Evolutionary conservation across 176 grass and related monocot genomes (phyloP).

Genomic region (Eragrostis nindensis): DNA sequence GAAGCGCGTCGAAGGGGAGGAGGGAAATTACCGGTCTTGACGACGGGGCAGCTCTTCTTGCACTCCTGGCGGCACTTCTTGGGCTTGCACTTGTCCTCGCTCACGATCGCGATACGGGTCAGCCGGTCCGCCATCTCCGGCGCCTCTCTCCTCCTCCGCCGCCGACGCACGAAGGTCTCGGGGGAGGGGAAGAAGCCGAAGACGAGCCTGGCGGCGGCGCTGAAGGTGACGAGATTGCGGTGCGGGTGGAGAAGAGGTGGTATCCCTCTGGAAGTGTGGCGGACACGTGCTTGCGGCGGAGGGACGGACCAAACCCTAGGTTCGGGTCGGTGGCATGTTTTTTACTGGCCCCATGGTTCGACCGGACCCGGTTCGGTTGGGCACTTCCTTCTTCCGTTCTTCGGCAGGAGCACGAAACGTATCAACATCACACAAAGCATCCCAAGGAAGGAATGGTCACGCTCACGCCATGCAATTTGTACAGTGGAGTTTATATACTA

Average conservation of each 20-base stretch:
- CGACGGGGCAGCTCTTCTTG: constrained; percentile 98
- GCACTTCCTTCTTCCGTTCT: too few relatives aligned
- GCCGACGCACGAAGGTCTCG: constrained; percentile 5
- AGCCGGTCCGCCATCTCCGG: constrained; percentile 77
- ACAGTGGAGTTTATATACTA: too few relatives aligned
- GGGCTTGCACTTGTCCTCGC: constrained; percentile 88
- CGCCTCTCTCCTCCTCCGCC: background rate
- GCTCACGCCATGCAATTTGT: too few relatives aligned
- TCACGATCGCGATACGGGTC: constrained; percentile 91
- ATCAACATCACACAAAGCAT: too few relatives aligned
- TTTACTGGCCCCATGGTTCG: background rate
- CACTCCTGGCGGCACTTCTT: constrained; percentile 99
- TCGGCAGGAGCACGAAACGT: background rate
- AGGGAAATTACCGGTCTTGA: constrained; percentile 68
- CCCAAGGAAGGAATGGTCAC: too few relatives aligned
- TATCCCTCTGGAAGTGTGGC: constrained; percentile 38
- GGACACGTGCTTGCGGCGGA: constrained; percentile 37
- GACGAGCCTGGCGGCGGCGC: constrained; percentile 38
- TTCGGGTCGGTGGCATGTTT: background rate
- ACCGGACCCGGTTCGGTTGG: background rate
- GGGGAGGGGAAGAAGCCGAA: background rate
- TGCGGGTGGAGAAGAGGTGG: background rate
- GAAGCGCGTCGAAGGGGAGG: background rate
- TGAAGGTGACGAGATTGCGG: background rate
- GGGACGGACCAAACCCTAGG: constrained; percentile 43